A percentile compares a stretch with the other conserved stretches of the same genome.
Evolutionary conservation across 2,329 filamentous ascomycete species (phyloP).

Genomic region (Gyromitra esculenta): DNA sequence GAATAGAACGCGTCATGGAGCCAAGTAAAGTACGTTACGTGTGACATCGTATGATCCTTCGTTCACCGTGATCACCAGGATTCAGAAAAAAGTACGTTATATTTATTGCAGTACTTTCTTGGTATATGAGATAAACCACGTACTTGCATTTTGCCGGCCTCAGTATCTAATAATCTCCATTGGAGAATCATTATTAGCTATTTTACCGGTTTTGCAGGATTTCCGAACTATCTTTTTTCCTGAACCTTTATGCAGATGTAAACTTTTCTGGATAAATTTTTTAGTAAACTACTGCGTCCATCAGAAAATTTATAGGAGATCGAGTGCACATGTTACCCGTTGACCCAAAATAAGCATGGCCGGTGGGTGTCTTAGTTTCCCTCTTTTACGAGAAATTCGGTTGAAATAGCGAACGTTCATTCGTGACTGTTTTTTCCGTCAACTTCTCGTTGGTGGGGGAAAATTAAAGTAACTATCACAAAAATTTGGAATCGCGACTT

Average conservation of each 20-base stretch:
- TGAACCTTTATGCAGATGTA: slow-evolving; percentile 18
- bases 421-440: slow-evolving; percentile 40
- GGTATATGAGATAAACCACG: slow-evolving; percentile 13
- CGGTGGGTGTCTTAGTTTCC: slow-evolving; percentile 24
- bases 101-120: slow-evolving; percentile 19
- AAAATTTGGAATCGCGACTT: slow-evolving; percentile 1
- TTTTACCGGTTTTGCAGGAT: not conserved
- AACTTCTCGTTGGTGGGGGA: slow-evolving; percentile 22
- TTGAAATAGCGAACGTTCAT: slow-evolving; percentile 27
- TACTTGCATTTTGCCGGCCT: slow-evolving; percentile 29
- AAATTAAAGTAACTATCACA: slow-evolving; percentile 27
- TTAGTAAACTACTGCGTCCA: slow-evolving; percentile 1
- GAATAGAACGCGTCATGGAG: slow-evolving; percentile 32
- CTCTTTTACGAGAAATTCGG: not conserved
- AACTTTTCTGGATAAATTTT: slow-evolving; percentile 13
- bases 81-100: slow-evolving; percentile 19
- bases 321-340: slow-evolving; percentile 7
- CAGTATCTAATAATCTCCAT: slow-evolving; percentile 11
- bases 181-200: slow-evolving; percentile 7
- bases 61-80: slow-evolving; percentile 2
- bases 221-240: slow-evolving; percentile 3
- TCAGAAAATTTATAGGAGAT: slow-evolving; percentile 36
- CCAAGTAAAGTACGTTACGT: slow-evolving; percentile 28
- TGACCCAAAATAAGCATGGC: not conserved
- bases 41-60: slow-evolving; percentile 40